A percentile compares a stretch with the other conserved stretches of the same genome.
Evolutionary conservation across 768 basidiomycete species (phyloP).

Genomic region (Lactarius psammicola): DNA sequence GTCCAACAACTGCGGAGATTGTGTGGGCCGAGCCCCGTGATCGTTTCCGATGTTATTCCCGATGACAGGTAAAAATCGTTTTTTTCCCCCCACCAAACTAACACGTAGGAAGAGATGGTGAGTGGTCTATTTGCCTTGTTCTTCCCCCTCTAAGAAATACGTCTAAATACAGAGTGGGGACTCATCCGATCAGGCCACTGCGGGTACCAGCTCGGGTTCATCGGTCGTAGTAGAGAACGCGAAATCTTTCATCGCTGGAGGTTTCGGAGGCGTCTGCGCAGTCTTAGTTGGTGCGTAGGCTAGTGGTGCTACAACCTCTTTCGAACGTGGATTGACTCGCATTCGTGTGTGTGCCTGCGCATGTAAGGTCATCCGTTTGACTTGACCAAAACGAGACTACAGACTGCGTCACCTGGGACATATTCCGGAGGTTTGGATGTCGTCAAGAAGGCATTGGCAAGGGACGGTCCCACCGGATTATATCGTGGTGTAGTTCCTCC

Average conservation of each 20-base stretch:
- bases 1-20: background rate
- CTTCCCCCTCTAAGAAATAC: background rate
- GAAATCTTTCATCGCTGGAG: slow-evolving; percentile 93
- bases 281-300: slow-evolving; percentile 80
- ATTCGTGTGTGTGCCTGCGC: background rate
- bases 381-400: slow-evolving; percentile 92
- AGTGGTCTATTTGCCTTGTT: background rate
- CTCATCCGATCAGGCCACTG: slow-evolving; percentile 13
- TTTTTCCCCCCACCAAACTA: background rate
- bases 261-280: slow-evolving; percentile 83
- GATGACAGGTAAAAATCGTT: background rate
- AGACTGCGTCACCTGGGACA: slow-evolving; percentile 84
- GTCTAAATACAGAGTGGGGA: slow-evolving; percentile 20
- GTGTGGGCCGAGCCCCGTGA: background rate
- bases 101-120: slow-evolving; percentile 12
- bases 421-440: slow-evolving; percentile 95
- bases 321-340: background rate
- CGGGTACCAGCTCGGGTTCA: slow-evolving; percentile 25
- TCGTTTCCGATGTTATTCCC: background rate
- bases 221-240: slow-evolving; percentile 41
- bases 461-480: slow-evolving; percentile 83
- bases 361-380: slow-evolving; percentile 91
- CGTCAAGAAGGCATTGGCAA: slow-evolving; percentile 85
- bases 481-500: slow-evolving; percentile 95
- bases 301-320: background rate